phyloP scores from a whole-genome alignment of 495 filamentous ascomycete genomes.

The Penicillium taxi region DNA sequence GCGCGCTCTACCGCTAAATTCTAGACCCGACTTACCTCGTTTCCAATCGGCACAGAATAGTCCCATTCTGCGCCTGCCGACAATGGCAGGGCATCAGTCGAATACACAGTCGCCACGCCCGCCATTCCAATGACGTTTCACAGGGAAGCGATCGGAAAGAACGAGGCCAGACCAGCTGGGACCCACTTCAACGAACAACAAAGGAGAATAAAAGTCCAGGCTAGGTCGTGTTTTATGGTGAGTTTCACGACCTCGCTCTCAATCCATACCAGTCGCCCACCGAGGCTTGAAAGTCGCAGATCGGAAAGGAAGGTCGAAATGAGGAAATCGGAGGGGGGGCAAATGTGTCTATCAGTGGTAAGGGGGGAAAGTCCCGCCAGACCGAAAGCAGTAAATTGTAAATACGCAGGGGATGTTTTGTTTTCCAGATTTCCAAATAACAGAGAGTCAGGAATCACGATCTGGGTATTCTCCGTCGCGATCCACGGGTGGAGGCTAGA shows the following conservation, averaged over 20 bases:
- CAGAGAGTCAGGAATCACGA: background rate
- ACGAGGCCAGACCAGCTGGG: constrained; percentile 40
- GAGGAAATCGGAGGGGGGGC: constrained; percentile 6
- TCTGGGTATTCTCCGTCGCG: constrained; percentile 6
- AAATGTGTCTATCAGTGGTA: constrained; percentile 10
- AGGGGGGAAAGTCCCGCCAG: constrained; percentile 9
- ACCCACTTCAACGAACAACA: constrained; percentile 13
- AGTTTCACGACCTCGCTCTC: constrained; percentile 20
- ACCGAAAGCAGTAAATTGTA: constrained; percentile 35
- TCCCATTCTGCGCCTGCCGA: constrained; percentile 36
- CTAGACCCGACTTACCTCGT: constrained; percentile 27
- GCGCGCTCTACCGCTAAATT: background rate
- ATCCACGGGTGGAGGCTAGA: constrained; percentile 16
- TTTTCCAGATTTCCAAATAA: background rate
- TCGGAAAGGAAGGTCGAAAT: constrained; percentile 1
- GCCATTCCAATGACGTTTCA: constrained; percentile 32
- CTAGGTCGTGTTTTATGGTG: constrained; percentile 4
- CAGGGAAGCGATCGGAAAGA: constrained; percentile 3
- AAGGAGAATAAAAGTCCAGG: constrained; percentile 9
- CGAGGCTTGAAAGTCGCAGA: constrained; percentile 10
- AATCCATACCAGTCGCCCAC: constrained; percentile 30
- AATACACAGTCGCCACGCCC: constrained; percentile 37
- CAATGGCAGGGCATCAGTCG: constrained; percentile 35
- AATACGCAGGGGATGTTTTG: constrained; percentile 25
- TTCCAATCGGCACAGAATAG: constrained; percentile 36